Conservation (phyloP, 768 basidiomycete species). For the Boletus insuetus region DNA sequence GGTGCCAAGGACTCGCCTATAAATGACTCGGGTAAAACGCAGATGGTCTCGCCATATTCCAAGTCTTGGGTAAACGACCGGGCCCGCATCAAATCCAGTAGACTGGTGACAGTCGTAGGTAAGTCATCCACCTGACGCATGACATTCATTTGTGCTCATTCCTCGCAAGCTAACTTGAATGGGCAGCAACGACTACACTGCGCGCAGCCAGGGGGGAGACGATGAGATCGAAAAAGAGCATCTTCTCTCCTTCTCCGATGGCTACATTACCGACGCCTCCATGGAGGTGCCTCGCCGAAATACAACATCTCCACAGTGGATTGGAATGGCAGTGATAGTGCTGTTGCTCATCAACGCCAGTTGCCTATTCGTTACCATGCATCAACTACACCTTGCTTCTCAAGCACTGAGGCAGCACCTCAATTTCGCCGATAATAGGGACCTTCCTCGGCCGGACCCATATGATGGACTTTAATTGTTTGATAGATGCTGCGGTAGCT, state of each 20-base stretch:
- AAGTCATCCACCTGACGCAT: not conserved
- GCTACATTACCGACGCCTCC: not conserved
- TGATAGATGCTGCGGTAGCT: not conserved
- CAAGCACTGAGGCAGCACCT: constrained; percentile 16
- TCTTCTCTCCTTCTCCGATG: constrained; percentile 10
- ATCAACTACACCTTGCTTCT: constrained; percentile 17
- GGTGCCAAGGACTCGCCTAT: constrained; percentile 2
- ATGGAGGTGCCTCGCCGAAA: constrained; percentile 2
- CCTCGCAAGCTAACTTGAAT: constrained; percentile 18
- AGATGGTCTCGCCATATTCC: not conserved
- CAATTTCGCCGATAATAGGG: constrained; percentile 23
- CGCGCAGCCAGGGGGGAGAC: constrained; percentile 8
- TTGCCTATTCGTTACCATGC: constrained; percentile 18
- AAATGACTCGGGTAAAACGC: not conserved
- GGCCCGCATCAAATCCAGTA: not conserved
- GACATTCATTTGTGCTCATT: not conserved
- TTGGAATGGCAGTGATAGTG: constrained; percentile 17
- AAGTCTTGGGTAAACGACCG: not conserved
- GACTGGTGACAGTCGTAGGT: not conserved
- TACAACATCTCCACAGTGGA: constrained; percentile 2
- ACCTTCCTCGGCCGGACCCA: constrained; percentile 28
- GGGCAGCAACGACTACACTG: constrained; percentile 9
- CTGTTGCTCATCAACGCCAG: constrained; percentile 24
- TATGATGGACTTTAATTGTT: constrained; percentile 29
- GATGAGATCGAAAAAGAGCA: constrained; percentile 16